phyloP scores from a whole-genome alignment of 768 basidiomycete species.

The Kwoniella mangroviensis region DNA sequence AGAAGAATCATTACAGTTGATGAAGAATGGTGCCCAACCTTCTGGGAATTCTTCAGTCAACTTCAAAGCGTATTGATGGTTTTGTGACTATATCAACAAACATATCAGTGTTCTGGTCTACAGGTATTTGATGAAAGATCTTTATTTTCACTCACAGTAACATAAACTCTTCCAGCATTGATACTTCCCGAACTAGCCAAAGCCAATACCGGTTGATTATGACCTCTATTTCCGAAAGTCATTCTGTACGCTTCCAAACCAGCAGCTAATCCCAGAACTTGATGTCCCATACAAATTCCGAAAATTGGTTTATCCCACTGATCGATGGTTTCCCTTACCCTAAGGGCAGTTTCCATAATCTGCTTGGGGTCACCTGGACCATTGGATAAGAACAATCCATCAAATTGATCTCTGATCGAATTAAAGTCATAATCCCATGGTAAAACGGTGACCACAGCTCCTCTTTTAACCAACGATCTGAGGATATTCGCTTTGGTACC shows the following conservation, averaged over 20 bases:
- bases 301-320: slow-evolving; percentile 96
- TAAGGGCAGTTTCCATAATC: slow-evolving; percentile 80
- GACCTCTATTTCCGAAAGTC: slow-evolving; percentile 99
- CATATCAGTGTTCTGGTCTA: neutral
- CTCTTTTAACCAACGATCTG: slow-evolving; percentile 86
- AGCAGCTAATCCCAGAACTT: slow-evolving; percentile 95
- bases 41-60: slow-evolving; percentile 92
- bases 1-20: slow-evolving; percentile 98
- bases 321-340: slow-evolving; percentile 76
- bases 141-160: slow-evolving; percentile 62
- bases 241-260: slow-evolving; percentile 96
- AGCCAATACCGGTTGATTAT: slow-evolving; percentile 97
- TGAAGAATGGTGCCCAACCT: slow-evolving; percentile 99
- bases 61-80: slow-evolving; percentile 97
- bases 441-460: slow-evolving; percentile 88
- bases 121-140: too few relatives aligned
- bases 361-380: slow-evolving; percentile 93
- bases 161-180: slow-evolving; percentile 93
- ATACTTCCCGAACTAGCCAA: slow-evolving; percentile 91
- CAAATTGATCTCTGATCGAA: slow-evolving; percentile 81
- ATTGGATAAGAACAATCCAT: slow-evolving; percentile 94
- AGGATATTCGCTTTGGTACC: slow-evolving; percentile 97
- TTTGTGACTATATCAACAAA: slow-evolving; percentile 60
- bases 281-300: slow-evolving; percentile 99
- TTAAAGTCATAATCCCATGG: slow-evolving; percentile 99